These are phyloP conservation scores for Mortierella sp. DNA, from an alignment of 371 early-diverging fungal genomes.

Conservation along the genomic window DNA sequence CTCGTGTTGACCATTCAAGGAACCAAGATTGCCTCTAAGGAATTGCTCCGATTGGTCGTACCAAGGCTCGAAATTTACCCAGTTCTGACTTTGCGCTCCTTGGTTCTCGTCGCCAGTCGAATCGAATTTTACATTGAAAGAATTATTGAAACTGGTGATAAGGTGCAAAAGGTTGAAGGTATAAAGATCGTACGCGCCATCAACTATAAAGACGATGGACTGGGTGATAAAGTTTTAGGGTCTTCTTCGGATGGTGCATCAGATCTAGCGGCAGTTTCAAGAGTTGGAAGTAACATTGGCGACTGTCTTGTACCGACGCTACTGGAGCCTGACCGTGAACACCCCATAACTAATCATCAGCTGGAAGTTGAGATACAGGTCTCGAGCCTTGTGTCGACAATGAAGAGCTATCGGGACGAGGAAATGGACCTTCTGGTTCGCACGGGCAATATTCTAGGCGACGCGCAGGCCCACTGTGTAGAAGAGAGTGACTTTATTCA, in stretches of 20 bases:
- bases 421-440: constrained; percentile 36
- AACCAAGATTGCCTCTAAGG: constrained; percentile 7
- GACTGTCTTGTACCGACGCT: constrained; percentile 28
- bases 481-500: constrained; percentile 31
- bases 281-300: constrained; percentile 9
- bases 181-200: constrained; percentile 25
- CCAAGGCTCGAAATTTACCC: constrained; percentile 48
- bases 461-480: constrained; percentile 28
- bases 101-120: constrained; percentile 23
- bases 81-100: constrained; percentile 33
- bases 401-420: constrained; percentile 39
- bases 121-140: constrained; percentile 33
- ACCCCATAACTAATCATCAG: constrained; percentile 28
- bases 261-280: neutral
- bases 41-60: constrained; percentile 12
- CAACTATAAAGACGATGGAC: constrained; percentile 10
- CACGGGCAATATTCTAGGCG: constrained; percentile 28
- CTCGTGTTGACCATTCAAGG: constrained; percentile 33
- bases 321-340: constrained; percentile 25
- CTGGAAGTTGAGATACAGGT: constrained; percentile 27
- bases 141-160: constrained; percentile 50
- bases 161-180: constrained; percentile 29
- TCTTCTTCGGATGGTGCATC: neutral
- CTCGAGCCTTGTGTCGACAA: constrained; percentile 20
- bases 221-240: neutral